A percentile compares a stretch with the other conserved stretches of the same genome.
Evolutionary conservation across 139 green algal species (phyloP).

Genomic region (Tetradesmus lagerheimii): DNA sequence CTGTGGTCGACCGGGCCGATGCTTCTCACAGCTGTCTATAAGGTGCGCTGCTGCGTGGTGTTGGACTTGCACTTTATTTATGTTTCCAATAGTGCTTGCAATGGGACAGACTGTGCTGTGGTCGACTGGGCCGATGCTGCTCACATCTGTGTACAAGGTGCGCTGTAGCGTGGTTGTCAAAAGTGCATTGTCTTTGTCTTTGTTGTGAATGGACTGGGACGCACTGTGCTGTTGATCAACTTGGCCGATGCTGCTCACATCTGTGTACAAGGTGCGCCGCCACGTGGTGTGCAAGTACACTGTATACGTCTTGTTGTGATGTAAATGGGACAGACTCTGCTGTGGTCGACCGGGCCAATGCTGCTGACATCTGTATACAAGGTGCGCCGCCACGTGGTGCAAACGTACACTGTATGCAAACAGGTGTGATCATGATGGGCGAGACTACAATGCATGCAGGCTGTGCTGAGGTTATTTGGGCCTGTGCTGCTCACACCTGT

Average conservation of each 20-base stretch:
- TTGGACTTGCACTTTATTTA: background rate
- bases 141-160: slow-evolving; percentile 25
- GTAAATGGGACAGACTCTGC: no score
- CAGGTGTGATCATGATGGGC: no score
- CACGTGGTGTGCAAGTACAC: no score
- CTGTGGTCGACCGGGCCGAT: slow-evolving; percentile 24
- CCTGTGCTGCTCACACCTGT: slow-evolving; percentile 11
- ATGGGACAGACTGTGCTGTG: background rate
- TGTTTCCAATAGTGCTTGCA: background rate
- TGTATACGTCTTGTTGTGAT: no score
- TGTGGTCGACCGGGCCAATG: no score
- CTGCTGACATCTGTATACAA: no score
- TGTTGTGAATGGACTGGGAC: no score
- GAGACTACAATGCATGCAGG: background rate
- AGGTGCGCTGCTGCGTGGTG: background rate
- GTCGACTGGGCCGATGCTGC: slow-evolving; percentile 12
- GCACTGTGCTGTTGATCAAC: background rate
- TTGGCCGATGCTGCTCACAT: slow-evolving; percentile 7
- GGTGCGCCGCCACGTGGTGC: background rate
- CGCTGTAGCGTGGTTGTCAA: no score
- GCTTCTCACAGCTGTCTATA: slow-evolving; percentile 15
- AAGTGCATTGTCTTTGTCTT: no score
- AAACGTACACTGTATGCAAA: background rate
- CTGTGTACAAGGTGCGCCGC: slow-evolving; percentile 21
- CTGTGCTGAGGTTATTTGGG: background rate